Base-by-base conservation (phyloP, 1,284 basidiomycete species). In the Pseudozyma pruni region DNA sequence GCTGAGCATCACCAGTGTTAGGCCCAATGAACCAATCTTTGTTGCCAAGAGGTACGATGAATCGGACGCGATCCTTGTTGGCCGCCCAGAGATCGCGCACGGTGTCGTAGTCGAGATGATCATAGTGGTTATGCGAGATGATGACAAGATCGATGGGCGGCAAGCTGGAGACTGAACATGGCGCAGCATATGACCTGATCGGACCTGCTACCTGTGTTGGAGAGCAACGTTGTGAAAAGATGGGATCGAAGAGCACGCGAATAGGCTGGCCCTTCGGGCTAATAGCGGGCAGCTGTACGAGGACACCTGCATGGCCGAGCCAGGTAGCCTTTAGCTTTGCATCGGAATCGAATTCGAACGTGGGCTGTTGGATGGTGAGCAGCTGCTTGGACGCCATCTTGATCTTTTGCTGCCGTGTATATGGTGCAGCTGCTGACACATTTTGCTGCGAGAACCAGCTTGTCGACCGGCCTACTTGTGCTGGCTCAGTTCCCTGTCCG, bases 61-160 rank as follows among this genome's bases (percentile, higher is more conserved):
- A 81, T 27, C 72, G 67, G 9, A 79, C 25, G 8, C 60, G 46
- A 8, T 59, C 59, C 11, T 33, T 40, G 42, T 75, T 74, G 10
- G 37, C 46, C 16, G 53, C 34, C 78, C 78, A 80, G 6, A 81
- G 55, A 31, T 68, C 55, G 4, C 40, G 43, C 37, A 81, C 74
- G 8, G 77, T 77, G 17, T 69, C 51, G 29, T 60, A 64, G 51
- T 81, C 80, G 19, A 81, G 60, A 51, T 81, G 80, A 33, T 81
- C 80, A 52, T 79, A 81, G 55, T 81, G 80, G 23, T 76, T 78
- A 63, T 81, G 80, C 4, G 77, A 79, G 59, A 81, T 81, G 41
- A 78, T 38, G 41, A 79, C 79, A 0, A 75, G 20, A 47, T 81
- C 72, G 33, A 81, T 64, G 5, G 61, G 66, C 10, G 80, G 80